Evolutionary conservation across 1,139 yeast species (phyloP).

Genomic region (Protomyces inouyei): DNA sequence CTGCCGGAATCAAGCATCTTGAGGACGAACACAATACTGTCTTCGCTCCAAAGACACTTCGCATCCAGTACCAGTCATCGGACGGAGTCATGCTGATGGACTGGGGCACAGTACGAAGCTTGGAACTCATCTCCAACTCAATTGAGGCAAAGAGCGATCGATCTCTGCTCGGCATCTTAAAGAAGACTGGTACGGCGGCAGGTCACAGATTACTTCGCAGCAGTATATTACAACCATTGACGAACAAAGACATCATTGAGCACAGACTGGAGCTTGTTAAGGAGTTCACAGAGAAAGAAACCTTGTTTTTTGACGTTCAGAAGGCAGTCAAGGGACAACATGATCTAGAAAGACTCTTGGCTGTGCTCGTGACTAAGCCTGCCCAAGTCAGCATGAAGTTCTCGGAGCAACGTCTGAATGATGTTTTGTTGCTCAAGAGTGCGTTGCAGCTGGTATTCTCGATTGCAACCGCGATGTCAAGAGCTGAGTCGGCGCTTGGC

Average conservation of each 20-base stretch:
- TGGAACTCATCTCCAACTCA: conserved; percentile 43
- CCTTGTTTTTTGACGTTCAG: conserved; percentile 34
- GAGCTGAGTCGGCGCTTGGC: conserved; percentile 32
- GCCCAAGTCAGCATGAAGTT: conserved; percentile 34
- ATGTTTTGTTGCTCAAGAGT: conserved; percentile 42
- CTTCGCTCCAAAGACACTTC: conserved; percentile 37
- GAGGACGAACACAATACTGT: conserved; percentile 29
- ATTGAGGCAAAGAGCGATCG: conserved; percentile 33
- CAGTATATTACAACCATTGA: conserved; percentile 47
- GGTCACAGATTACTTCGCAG: conserved; percentile 44
- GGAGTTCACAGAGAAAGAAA: conserved; percentile 38
- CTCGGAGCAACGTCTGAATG: conserved; percentile 44
- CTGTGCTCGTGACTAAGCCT: conserved; percentile 35
- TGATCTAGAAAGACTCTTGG: conserved; percentile 44
- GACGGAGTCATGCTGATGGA: conserved; percentile 42
- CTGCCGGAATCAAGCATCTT: conserved; percentile 40
- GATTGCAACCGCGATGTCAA: conserved; percentile 28
- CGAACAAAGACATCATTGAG: conserved; percentile 40
- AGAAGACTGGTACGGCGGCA: conserved; percentile 46
- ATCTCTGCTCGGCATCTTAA: conserved; percentile 33
- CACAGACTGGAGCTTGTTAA: conserved; percentile 42
- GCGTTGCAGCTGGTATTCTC: conserved; percentile 35
- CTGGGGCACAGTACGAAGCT: conserved; percentile 39
- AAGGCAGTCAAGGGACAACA: conserved; percentile 37
- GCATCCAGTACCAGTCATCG: conserved; percentile 40